These are phyloP conservation scores for Punica granatum DNA, from an alignment of 345 rosid species.

Conservation along the genomic window DNA sequence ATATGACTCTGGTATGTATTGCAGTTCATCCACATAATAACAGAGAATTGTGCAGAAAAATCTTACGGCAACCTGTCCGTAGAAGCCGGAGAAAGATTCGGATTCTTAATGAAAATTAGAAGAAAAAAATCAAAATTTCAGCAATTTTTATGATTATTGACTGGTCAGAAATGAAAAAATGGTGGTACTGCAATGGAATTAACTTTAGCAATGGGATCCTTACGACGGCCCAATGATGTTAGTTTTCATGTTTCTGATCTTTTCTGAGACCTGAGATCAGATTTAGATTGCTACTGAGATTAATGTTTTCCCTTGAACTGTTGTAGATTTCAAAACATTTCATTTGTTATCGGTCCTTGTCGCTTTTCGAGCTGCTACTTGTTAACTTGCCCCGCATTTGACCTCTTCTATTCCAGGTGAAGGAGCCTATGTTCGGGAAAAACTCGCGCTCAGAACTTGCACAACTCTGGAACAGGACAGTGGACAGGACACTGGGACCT, in stretches of 20 bases:
- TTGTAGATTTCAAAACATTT: neutral
- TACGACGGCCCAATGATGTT: neutral
- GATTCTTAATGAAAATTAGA: no score
- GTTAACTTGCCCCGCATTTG: neutral
- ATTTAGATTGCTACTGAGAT: neutral
- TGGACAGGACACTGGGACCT: slow-evolving; percentile 68
- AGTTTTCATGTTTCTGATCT: neutral
- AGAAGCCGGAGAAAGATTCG: neutral
- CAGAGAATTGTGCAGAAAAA: neutral
- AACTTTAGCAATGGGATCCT: neutral
- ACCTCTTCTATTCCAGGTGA: slow-evolving; percentile 26
- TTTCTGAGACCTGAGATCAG: neutral
- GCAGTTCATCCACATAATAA: neutral
- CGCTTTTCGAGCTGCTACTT: neutral
- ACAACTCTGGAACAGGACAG: slow-evolving; percentile 73
- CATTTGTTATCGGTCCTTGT: neutral
- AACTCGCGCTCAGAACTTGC: slow-evolving; percentile 46
- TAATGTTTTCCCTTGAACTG: neutral
- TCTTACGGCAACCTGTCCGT: neutral
- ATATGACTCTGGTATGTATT: neutral
- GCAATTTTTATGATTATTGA: neutral
- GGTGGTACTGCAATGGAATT: neutral
- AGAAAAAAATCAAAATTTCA: neutral
- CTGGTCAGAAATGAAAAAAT: neutral
- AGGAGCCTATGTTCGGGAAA: slow-evolving; percentile 52